Evolutionary conservation across 805 yeast genomes (phyloP).

Genomic region (Saturnispora dispora): DNA sequence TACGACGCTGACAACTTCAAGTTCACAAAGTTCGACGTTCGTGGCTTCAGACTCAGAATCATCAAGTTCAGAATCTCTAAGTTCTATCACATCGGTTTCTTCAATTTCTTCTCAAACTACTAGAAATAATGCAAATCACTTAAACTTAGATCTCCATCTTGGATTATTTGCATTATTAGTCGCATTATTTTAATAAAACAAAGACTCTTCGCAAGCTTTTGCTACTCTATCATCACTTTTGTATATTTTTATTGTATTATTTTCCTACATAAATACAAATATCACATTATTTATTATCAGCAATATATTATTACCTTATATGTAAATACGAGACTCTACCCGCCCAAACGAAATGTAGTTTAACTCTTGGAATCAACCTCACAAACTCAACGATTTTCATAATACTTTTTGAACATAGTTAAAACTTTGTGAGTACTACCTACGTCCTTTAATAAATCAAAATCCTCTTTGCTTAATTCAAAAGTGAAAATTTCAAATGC

Average conservation of each 20-base stretch:
- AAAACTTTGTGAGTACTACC: constrained; percentile 27
- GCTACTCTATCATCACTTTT: neutral
- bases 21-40: neutral
- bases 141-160: neutral
- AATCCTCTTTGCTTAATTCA: constrained; percentile 43
- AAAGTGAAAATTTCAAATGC: constrained; percentile 49
- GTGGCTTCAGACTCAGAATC: neutral
- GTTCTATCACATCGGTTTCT: constrained; percentile 2
- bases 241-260: neutral
- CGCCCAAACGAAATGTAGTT: too few relatives aligned
- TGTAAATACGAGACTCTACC: too few relatives aligned
- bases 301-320: too few relatives aligned
- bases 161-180: constrained; percentile 4
- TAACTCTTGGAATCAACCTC: neutral
- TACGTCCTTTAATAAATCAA: constrained; percentile 30
- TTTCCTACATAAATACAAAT: neutral
- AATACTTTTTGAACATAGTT: constrained; percentile 3
- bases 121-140: constrained; percentile 8
- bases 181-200: constrained; percentile 6
- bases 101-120: constrained; percentile 7
- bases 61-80: neutral
- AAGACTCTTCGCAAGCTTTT: neutral
- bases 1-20: neutral
- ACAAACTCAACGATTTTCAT: neutral
- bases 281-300: neutral